Conservation (phyloP, 2,329 filamentous ascomycete genomes). For the Microcyclospora tardicrescens region DNA sequence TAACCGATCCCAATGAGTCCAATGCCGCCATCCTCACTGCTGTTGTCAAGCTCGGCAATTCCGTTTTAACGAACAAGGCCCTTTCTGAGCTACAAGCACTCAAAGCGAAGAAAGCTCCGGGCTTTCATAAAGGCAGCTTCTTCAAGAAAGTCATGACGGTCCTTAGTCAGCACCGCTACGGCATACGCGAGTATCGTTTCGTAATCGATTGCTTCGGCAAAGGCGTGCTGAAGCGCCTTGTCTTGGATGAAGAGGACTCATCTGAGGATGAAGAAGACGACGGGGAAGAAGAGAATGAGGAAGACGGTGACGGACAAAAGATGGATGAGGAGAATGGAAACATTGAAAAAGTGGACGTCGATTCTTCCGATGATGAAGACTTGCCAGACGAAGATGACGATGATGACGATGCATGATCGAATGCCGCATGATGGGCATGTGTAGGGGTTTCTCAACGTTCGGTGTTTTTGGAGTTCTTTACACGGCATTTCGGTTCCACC, state of each 20-base stretch:
- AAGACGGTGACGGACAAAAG: background rate
- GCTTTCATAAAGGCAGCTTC: conserved; percentile 62
- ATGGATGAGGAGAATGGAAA: background rate
- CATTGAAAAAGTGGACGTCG: background rate
- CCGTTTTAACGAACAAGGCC: conserved; percentile 79
- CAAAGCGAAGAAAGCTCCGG: conserved; percentile 50
- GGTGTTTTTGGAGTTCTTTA: no score
- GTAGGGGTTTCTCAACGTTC: no score
- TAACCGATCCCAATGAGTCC: conserved; percentile 37
- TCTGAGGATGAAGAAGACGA: conserved; percentile 25
- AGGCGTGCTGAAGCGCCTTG: conserved; percentile 68
- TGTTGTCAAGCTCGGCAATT: conserved; percentile 81
- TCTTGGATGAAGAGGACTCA: conserved; percentile 57
- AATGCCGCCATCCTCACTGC: conserved; percentile 70
- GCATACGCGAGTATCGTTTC: conserved; percentile 73
- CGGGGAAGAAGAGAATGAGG: conserved; percentile 1
- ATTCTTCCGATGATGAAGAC: no score
- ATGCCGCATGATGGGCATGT: no score
- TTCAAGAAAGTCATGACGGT: conserved; percentile 78
- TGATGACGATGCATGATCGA: no score
- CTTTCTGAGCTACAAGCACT: conserved; percentile 58
- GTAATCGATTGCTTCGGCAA: conserved; percentile 93
- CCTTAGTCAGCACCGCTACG: conserved; percentile 79
- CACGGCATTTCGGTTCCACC: no score
- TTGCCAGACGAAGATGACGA: no score